A percentile compares a stretch with the other conserved stretches of the same genome.
phyloP scores from a whole-genome alignment of 352 stramenopile genomes.

The Pythium scleroteichum region DNA sequence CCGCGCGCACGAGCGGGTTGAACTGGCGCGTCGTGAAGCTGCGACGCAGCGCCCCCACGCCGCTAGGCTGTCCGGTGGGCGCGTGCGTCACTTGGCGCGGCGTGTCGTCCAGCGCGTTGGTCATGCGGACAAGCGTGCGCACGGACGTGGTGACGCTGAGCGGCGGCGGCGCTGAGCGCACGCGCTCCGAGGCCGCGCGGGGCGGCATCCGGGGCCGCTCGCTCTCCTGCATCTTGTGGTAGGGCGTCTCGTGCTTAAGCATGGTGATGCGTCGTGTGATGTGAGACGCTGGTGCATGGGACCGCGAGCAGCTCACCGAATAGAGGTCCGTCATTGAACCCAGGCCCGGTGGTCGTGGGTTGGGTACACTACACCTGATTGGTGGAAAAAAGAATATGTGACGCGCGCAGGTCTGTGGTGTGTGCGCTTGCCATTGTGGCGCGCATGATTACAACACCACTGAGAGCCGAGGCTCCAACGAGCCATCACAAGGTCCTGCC shows the following conservation, averaged over 20 bases:
- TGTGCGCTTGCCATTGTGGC: too few species aligned
- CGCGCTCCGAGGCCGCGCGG: background rate
- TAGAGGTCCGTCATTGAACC: too few species aligned
- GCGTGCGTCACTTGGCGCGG: background rate
- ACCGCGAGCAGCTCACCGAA: background rate
- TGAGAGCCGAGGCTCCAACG: too few species aligned
- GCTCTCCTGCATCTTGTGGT: constrained; percentile 5
- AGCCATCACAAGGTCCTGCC: too few species aligned
- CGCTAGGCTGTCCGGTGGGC: too few species aligned
- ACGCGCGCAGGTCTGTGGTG: too few species aligned
- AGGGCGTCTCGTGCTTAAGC: background rate
- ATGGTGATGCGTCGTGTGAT: background rate
- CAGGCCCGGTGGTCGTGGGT: too few species aligned
- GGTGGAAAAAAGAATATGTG: too few species aligned
- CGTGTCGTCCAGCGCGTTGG: background rate
- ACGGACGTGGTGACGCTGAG: background rate
- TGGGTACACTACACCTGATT: too few species aligned
- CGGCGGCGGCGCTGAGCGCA: background rate
- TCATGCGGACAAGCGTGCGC: background rate
- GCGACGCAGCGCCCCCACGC: background rate
- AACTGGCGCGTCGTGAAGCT: background rate
- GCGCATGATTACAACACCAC: too few species aligned
- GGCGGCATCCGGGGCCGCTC: background rate
- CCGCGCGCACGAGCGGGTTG: constrained; percentile 3
- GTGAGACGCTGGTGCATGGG: background rate